These are phyloP conservation scores for Botrytis fabae DNA, from an alignment of 2,329 filamentous ascomycete genomes.

Conservation along the genomic window DNA sequence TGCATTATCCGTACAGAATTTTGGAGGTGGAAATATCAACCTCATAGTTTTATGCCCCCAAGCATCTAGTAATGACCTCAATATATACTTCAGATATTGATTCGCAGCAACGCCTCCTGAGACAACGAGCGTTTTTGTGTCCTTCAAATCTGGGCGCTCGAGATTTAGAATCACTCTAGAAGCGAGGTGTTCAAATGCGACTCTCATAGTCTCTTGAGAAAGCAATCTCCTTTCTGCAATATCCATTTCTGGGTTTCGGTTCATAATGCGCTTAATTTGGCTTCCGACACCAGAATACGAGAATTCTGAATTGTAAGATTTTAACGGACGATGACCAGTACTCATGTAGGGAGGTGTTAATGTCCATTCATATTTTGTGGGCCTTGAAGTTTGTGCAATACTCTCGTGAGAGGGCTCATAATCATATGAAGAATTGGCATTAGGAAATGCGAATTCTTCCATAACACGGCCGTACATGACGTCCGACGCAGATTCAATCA, in stretches of 20 bases:
- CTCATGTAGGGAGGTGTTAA: constrained; percentile 66
- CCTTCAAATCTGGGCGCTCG: constrained; percentile 30
- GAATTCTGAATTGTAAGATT: constrained; percentile 48
- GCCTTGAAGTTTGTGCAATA: constrained; percentile 54
- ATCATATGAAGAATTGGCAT: constrained; percentile 42
- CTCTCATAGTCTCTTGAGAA: constrained; percentile 72
- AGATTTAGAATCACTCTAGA: constrained; percentile 72
- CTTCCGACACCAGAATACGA: constrained; percentile 74
- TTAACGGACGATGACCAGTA: constrained; percentile 46
- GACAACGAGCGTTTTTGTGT: constrained; percentile 67
- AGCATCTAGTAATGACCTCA: constrained; percentile 58
- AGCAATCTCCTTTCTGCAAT: constrained; percentile 65
- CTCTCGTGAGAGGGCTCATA: constrained; percentile 53
- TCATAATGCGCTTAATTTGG: constrained; percentile 59
- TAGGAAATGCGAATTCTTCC: constrained; percentile 75
- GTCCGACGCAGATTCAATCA: constrained; percentile 55
- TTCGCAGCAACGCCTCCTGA: constrained; percentile 92
- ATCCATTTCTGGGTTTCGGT: constrained; percentile 47
- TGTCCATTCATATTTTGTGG: constrained; percentile 60
- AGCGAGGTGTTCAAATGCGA: constrained; percentile 84
- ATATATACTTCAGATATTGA: constrained; percentile 69
- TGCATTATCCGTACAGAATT: constrained; percentile 90
- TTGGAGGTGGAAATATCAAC: constrained; percentile 72
- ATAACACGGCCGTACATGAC: constrained; percentile 81
- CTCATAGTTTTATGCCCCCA: constrained; percentile 62